Conservation (phyloP, 768 basidiomycete genomes). For the Clavulina sp. region DNA sequence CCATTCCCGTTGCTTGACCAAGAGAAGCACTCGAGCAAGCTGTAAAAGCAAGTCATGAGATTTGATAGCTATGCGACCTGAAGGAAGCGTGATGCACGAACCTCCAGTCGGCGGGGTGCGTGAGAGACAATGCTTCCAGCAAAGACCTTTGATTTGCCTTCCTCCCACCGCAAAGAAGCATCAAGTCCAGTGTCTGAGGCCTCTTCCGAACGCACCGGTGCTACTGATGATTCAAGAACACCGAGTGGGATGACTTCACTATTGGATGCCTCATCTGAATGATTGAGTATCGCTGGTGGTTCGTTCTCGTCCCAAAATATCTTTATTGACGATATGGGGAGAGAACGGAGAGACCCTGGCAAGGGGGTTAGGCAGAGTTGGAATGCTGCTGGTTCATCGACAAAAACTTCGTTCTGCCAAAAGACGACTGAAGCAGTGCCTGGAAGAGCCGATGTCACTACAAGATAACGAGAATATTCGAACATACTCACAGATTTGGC, state of each 20-base stretch:
- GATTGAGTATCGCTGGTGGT: slow-evolving; percentile 31
- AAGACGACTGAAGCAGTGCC: slow-evolving; percentile 54
- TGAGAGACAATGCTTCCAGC: slow-evolving; percentile 4
- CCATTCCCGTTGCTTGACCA: slow-evolving; percentile 7
- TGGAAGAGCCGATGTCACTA: slow-evolving; percentile 16
- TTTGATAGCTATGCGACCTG: neutral
- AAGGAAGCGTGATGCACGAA: neutral
- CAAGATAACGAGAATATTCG: neutral
- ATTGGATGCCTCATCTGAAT: slow-evolving; percentile 20
- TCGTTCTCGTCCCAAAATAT: slow-evolving; percentile 39
- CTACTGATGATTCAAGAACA: neutral
- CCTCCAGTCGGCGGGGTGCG: neutral
- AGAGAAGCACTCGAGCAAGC: neutral
- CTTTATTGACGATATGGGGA: slow-evolving; percentile 44
- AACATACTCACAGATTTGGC: slow-evolving; percentile 38
- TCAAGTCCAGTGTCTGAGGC: neutral
- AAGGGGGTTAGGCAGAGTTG: slow-evolving; percentile 53
- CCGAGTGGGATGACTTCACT: neutral
- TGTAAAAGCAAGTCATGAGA: neutral
- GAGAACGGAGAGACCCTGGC: slow-evolving; percentile 27
- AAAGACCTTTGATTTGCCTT: slow-evolving; percentile 5
- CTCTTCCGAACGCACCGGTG: neutral
- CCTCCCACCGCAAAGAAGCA: slow-evolving; percentile 6
- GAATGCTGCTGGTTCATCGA: slow-evolving; percentile 49
- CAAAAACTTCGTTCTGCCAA: slow-evolving; percentile 44